These are phyloP conservation scores for Cyberlindnera bimundalis DNA, from an alignment of 805 yeast genomes.

Conservation along the genomic window DNA sequence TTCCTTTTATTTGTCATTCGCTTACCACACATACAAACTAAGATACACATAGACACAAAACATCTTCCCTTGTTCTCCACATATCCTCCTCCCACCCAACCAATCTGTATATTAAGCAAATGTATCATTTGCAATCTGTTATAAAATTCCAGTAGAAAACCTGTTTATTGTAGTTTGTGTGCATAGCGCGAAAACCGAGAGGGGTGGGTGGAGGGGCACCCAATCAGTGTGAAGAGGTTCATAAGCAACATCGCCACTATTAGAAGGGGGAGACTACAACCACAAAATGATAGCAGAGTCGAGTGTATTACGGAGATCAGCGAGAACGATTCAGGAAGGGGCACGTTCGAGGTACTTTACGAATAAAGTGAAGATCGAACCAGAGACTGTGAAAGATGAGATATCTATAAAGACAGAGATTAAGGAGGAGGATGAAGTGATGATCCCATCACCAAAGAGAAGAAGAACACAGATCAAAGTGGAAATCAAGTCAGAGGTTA, in stretches of 20 bases:
- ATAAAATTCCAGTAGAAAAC: neutral
- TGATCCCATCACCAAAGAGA: constrained; percentile 10
- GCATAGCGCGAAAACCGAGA: no score
- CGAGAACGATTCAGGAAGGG: neutral
- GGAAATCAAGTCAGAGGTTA: constrained; percentile 3
- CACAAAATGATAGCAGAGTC: constrained; percentile 1
- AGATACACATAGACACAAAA: no score
- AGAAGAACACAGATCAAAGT: constrained; percentile 3
- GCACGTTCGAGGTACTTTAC: constrained; percentile 6
- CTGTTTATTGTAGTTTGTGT: neutral
- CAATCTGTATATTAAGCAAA: constrained; percentile 4
- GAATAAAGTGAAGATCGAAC: constrained; percentile 1
- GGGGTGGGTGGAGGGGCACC: neutral
- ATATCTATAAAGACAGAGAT: neutral
- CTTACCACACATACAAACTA: neutral
- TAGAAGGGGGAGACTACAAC: neutral
- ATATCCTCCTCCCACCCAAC: no score
- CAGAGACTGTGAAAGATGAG: neutral
- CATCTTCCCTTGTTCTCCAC: no score
- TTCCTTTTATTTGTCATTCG: neutral
- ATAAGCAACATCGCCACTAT: neutral
- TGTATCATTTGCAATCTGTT: neutral
- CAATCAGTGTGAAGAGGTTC: constrained; percentile 1
- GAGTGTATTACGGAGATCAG: constrained; percentile 5
- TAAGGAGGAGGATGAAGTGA: constrained; percentile 4